These are phyloP conservation scores for Anthoceros angustus DNA, from an alignment of 225 moss, liverwort and hornwort species.

Conservation along the genomic window DNA sequence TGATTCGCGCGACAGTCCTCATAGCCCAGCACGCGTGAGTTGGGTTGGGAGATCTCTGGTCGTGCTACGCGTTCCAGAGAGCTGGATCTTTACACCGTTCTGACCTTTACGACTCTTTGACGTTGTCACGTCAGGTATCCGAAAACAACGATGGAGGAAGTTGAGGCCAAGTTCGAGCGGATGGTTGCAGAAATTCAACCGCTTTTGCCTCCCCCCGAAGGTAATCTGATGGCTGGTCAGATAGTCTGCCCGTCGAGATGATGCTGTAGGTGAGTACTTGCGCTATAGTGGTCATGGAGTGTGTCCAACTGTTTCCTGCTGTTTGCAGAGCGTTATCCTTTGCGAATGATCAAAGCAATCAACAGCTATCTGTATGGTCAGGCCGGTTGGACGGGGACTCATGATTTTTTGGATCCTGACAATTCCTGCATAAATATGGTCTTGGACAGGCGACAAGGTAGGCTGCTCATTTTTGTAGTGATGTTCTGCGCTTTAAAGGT, in stretches of 20 bases:
- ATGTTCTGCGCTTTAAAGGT: not conserved
- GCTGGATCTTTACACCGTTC: not conserved
- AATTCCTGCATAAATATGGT: constrained; percentile 53
- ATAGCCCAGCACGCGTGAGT: constrained; percentile 52
- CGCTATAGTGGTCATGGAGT: not conserved
- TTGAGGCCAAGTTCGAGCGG: constrained; percentile 35
- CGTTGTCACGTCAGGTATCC: constrained; percentile 27
- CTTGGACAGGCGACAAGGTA: constrained; percentile 53
- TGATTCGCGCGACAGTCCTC: constrained; percentile 38
- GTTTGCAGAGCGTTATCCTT: constrained; percentile 45
- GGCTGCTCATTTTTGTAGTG: not conserved
- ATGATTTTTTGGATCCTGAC: constrained; percentile 43
- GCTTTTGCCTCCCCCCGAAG: constrained; percentile 25
- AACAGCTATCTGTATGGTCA: constrained; percentile 34
- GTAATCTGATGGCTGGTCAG: constrained; percentile 7
- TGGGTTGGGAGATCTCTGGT: not conserved
- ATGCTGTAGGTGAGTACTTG: not conserved
- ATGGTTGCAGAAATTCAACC: constrained; percentile 35
- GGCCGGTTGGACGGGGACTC: constrained; percentile 35
- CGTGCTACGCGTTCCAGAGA: not conserved
- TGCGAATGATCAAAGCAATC: constrained; percentile 52
- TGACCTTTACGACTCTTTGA: constrained; percentile 2
- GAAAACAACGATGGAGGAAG: constrained; percentile 33
- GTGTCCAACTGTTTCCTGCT: not conserved
- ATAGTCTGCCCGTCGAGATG: not conserved